A percentile compares a stretch with the other conserved stretches of the same genome.
Conservation (phyloP, 208 protist genomes). For the Leishmania major region DNA sequence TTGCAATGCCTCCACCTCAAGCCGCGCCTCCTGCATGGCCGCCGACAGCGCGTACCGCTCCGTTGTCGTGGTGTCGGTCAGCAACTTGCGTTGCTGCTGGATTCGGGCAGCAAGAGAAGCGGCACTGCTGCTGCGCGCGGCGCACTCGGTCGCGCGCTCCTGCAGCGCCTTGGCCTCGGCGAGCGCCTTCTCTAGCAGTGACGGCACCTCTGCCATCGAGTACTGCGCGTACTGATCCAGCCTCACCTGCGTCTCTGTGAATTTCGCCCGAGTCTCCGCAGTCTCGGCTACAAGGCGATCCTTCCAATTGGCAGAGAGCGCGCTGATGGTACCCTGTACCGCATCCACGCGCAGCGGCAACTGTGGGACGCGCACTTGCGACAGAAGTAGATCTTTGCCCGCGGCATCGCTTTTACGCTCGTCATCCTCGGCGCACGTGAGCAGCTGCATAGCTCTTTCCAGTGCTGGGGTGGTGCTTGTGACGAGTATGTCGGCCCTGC, state of each 20-base stretch:
- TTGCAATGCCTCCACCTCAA: constrained; percentile 7
- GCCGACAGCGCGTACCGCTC: constrained; percentile 3
- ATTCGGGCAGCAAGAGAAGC: constrained; percentile 13
- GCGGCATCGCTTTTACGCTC: not conserved
- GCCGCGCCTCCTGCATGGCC: constrained; percentile 1
- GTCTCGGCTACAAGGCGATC: constrained; percentile 5
- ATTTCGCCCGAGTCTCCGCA: not conserved
- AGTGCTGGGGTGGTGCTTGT: constrained; percentile 17
- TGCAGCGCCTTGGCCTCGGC: constrained; percentile 21
- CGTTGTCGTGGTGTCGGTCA: not conserved
- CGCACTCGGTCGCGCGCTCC: constrained; percentile 12
- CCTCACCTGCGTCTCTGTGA: constrained; percentile 25
- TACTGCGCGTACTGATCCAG: constrained; percentile 69
- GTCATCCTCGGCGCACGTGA: not conserved
- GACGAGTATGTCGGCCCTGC: not conserved
- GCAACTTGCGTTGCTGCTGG: not conserved
- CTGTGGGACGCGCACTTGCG: constrained; percentile 14
- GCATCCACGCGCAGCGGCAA: not conserved
- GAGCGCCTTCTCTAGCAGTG: constrained; percentile 39
- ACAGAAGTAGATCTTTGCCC: not conserved
- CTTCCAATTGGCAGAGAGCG: constrained; percentile 11
- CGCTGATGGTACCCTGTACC: constrained; percentile 12
- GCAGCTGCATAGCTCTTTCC: constrained; percentile 12
- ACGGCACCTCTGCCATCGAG: constrained; percentile 37
- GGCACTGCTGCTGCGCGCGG: constrained; percentile 6